Evolutionary conservation across 2,329 filamentous ascomycete genomes (phyloP).

Genomic region (Aspergillus sp.): DNA sequence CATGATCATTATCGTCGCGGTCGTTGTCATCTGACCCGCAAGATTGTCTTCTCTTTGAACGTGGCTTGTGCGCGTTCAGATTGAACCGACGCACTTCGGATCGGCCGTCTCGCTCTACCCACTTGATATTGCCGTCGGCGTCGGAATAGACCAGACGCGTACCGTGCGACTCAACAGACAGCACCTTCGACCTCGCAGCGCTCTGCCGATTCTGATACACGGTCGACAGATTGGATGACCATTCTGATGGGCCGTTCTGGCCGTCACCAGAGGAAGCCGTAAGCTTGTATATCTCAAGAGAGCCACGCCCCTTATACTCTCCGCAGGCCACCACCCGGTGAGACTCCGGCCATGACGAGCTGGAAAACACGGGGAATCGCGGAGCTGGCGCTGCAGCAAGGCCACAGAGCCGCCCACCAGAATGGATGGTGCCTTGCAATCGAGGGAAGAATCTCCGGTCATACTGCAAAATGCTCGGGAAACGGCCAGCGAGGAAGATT

Average conservation of each 20-base stretch:
- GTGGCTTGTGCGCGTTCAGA: slow-evolving; percentile 48
- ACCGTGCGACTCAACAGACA: slow-evolving; percentile 80
- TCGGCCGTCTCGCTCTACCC: slow-evolving; percentile 81
- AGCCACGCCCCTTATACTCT: slow-evolving; percentile 89
- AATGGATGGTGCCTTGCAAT: slow-evolving; percentile 76
- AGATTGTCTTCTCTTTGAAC: not conserved
- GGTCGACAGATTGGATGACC: slow-evolving; percentile 25
- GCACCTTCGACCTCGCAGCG: slow-evolving; percentile 73
- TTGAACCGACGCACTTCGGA: slow-evolving; percentile 56
- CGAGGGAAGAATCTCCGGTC: slow-evolving; percentile 82
- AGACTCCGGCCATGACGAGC: slow-evolving; percentile 49
- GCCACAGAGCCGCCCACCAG: slow-evolving; percentile 74
- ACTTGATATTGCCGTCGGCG: slow-evolving; percentile 78
- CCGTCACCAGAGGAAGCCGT: slow-evolving; percentile 27
- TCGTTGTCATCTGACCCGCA: not conserved
- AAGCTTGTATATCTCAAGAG: slow-evolving; percentile 73
- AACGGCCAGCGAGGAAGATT: slow-evolving; percentile 85
- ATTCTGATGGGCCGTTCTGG: slow-evolving; percentile 22
- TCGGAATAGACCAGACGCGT: slow-evolving; percentile 80
- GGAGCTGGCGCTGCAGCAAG: slow-evolving; percentile 64
- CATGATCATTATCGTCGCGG: slow-evolving; percentile 18
- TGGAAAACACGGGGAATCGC: slow-evolving; percentile 45
- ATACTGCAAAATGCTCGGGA: slow-evolving; percentile 85
- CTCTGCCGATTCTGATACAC: slow-evolving; percentile 78
- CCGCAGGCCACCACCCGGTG: slow-evolving; percentile 77